Conservation (phyloP, 768 basidiomycete species). For the Harrya chromipes region DNA sequence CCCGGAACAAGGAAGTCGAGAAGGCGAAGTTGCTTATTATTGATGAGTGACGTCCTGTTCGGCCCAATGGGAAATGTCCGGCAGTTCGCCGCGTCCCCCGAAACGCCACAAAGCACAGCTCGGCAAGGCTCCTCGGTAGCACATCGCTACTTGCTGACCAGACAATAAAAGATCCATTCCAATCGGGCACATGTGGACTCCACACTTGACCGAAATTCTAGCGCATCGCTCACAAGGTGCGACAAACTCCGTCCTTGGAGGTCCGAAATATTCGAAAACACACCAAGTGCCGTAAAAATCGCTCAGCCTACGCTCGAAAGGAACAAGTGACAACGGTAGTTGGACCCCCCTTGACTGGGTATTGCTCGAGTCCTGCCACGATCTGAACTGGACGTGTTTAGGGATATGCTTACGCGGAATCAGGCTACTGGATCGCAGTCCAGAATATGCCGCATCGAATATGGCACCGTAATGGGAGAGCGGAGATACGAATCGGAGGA, state of each 20-base stretch:
- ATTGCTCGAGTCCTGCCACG: not conserved
- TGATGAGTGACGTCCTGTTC: conserved; percentile 8
- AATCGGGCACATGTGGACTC: not conserved
- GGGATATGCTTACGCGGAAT: too few relatives aligned
- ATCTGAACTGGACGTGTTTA: not conserved
- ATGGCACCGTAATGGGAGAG: conserved; percentile 1
- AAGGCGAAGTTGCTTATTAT: conserved; percentile 21
- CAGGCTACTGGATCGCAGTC: conserved; percentile 1
- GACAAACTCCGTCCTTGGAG: too few relatives aligned
- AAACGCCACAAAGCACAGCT: conserved; percentile 27
- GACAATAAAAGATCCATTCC: not conserved
- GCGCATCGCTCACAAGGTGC: too few relatives aligned
- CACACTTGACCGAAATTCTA: too few relatives aligned
- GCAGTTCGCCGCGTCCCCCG: conserved; percentile 1
- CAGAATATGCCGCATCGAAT: not conserved
- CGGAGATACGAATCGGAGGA: conserved; percentile 10
- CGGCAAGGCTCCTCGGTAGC: not conserved
- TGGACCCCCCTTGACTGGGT: not conserved
- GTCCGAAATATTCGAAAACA: not conserved
- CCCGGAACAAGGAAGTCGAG: conserved; percentile 20
- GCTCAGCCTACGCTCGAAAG: conserved; percentile 12
- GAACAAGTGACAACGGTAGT: conserved; percentile 6
- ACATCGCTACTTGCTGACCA: not conserved
- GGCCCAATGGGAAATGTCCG: conserved; percentile 2
- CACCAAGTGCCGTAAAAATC: conserved; percentile 21